phyloP scores from a whole-genome alignment of 768 basidiomycete species.

The Podaxis sp. region DNA sequence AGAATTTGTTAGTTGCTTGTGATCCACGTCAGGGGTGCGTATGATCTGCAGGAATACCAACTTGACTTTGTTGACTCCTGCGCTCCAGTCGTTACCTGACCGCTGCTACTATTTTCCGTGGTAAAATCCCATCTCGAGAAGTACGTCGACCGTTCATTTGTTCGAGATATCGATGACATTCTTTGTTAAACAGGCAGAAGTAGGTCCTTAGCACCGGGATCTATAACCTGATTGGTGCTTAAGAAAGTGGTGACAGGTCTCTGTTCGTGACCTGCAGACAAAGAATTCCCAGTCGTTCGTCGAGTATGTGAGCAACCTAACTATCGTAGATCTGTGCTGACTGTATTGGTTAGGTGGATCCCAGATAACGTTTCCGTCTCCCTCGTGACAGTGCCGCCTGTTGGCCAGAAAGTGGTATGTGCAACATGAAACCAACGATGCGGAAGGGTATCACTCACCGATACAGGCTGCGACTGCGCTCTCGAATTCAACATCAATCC shows the following conservation, averaged over 20 bases:
- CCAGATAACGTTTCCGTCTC: slow-evolving; percentile 89
- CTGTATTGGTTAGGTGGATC: slow-evolving; percentile 60
- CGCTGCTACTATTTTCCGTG: slow-evolving; percentile 85
- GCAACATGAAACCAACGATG: background rate
- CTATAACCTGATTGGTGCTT: slow-evolving; percentile 25
- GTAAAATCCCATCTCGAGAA: slow-evolving; percentile 76
- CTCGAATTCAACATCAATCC: slow-evolving; percentile 79
- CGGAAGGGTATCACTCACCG: slow-evolving; percentile 13
- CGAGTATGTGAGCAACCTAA: slow-evolving; percentile 49
- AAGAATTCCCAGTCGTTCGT: slow-evolving; percentile 78
- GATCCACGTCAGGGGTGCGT: slow-evolving; percentile 75
- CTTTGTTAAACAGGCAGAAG: slow-evolving; percentile 45
- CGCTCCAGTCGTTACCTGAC: slow-evolving; percentile 74
- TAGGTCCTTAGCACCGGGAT: slow-evolving; percentile 29
- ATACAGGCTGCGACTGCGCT: slow-evolving; percentile 65
- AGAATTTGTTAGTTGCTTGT: slow-evolving; percentile 78
- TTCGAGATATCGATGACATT: slow-evolving; percentile 33
- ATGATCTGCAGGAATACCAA: background rate
- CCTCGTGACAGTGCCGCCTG: slow-evolving; percentile 78
- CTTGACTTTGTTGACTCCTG: slow-evolving; percentile 6
- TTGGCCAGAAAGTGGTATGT: slow-evolving; percentile 68
- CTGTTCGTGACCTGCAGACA: slow-evolving; percentile 70
- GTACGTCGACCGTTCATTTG: slow-evolving; percentile 40
- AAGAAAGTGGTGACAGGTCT: slow-evolving; percentile 40
- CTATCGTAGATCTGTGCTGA: background rate